Evolutionary conservation across 192 early-diverging fungal species (phyloP), one percentile per base, ranked within the genome.

Genomic region (Obelidium mucronatum): DNA sequence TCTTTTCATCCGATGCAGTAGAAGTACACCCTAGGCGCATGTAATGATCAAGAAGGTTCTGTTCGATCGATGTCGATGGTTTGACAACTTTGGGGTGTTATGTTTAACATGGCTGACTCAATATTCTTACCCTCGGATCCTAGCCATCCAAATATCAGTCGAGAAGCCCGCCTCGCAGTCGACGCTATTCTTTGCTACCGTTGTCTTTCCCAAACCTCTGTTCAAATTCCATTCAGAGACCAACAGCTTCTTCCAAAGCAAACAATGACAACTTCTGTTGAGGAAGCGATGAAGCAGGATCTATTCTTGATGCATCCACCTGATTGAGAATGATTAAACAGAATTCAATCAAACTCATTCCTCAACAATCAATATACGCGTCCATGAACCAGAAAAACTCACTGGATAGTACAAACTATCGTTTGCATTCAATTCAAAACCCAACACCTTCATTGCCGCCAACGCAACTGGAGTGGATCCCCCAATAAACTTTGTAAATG

Each of bases 161-260:
- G 2, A 19, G 5, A n/a, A 22, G 5, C 66, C 69, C 33, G 52
- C 52, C 6, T 1, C 28, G 17, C 31, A 8, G 33, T 72, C 69
- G 11, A 72, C 69, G 30, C 19, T n/a, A 39, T 31, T 68, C 17
- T 40, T 26, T 6, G 8, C 31, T 19, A 4, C 22, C 4, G 13
- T 64, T 35, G 61, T 33, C 42, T 15, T 26, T 58, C 34, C 26
- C 52, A 72, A 8, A 5, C 42, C 51, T 8, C 2, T 72, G 22
- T 72, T 72, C 69, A 72, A 72, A 28, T 72, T 58, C 53, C 35
- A 54, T 5, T 72, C 55, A 15, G 35, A 19, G 3, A 72, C 42
- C 2, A 36, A 2, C 5, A 72, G 69, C 54, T 72, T n/a, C 69
- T 40, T 72, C 53, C 22, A 37, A 35, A 6, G 34, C 54, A 17